These are phyloP conservation scores for Chamaecyparis obtusa DNA, from an alignment of 75 land plant genomes.

Conservation along the genomic window DNA sequence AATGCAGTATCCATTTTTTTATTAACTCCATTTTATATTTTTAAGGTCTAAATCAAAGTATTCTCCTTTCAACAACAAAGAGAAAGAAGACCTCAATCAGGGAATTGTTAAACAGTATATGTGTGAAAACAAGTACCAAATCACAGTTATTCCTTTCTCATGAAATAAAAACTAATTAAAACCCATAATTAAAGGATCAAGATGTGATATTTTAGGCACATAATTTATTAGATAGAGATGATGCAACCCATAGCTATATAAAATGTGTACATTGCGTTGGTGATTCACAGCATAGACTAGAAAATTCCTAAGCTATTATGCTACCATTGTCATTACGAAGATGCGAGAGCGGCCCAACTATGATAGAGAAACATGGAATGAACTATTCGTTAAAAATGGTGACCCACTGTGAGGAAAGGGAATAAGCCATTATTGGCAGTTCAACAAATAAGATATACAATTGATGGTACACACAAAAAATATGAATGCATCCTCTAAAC, in stretches of 20 bases:
- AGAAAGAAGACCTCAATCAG: not conserved
- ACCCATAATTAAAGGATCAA: not conserved
- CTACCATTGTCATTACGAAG: not conserved
- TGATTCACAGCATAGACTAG: not conserved
- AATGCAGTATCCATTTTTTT: not conserved
- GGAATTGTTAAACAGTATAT: not conserved
- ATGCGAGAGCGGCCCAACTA: not conserved
- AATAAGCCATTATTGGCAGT: not conserved
- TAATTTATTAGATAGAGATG: not conserved
- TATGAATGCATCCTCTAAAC: slow-evolving; percentile 1
- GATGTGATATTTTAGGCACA: not conserved
- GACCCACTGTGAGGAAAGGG: not conserved
- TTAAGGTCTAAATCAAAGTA: not conserved
- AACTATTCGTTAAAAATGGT: not conserved
- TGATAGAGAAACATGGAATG: not conserved
- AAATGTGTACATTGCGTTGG: not conserved
- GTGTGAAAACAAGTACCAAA: not conserved
- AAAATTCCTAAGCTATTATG: not conserved
- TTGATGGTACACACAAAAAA: not conserved
- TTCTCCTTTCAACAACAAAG: not conserved
- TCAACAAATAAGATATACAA: not conserved
- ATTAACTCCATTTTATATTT: not conserved
- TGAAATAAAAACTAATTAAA: not conserved
- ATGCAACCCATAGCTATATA: not conserved
- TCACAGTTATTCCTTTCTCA: not conserved